phyloP scores from a whole-genome alignment of 2,329 filamentous ascomycete species.

The Phaeomoniella chlamydospora region DNA sequence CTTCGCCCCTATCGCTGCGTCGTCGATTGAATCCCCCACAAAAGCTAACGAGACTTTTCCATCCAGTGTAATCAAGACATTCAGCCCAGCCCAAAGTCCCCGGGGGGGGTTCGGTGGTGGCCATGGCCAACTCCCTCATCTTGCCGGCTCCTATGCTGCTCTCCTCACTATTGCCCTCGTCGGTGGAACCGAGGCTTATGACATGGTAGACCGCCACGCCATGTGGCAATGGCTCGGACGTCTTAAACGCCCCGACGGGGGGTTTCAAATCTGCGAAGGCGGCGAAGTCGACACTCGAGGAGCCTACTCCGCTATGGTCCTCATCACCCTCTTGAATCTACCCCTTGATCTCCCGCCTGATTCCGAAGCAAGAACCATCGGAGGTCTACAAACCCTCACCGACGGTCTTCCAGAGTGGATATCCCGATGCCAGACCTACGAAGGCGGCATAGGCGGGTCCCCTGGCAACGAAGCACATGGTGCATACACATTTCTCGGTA shows the following conservation, averaged over 20 bases:
- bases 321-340: conserved; percentile 70
- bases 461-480: conserved; percentile 88
- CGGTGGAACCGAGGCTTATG: conserved; percentile 58
- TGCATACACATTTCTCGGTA: conserved; percentile 87
- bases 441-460: conserved; percentile 79
- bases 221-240: conserved; percentile 86
- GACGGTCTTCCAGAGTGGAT: conserved; percentile 68
- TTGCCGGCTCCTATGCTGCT: conserved; percentile 77
- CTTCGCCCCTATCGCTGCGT: no score
- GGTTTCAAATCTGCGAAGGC: conserved; percentile 74
- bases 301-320: conserved; percentile 78
- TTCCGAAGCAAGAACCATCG: conserved; percentile 47
- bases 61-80: conserved; percentile 52
- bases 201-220: conserved; percentile 61
- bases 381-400: conserved; percentile 50
- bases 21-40: no score
- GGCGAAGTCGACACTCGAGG: conserved; percentile 91
- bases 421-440: conserved; percentile 54
- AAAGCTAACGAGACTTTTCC: no score
- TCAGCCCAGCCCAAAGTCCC: conserved; percentile 66
- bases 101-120: conserved; percentile 84
- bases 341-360: conserved; percentile 65
- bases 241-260: conserved; percentile 75
- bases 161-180: conserved; percentile 66
- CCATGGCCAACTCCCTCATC: conserved; percentile 78